Evolutionary conservation across 225 moss, liverwort and hornwort genomes (phyloP).

Genomic region (Straminergon stramineum): DNA sequence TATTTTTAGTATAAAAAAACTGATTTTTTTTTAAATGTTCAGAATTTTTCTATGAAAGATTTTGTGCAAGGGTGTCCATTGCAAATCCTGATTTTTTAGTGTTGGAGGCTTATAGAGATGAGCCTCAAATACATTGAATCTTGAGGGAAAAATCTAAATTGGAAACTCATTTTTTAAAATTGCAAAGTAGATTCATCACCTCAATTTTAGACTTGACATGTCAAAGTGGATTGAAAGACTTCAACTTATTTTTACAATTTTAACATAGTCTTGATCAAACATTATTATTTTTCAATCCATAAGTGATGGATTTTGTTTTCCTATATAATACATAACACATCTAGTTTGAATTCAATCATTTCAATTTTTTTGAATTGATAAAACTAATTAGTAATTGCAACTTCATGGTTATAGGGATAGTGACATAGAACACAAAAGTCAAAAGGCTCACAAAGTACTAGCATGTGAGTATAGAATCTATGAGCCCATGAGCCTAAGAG

Average conservation of each 20-base stretch:
- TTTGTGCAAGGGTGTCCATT: background rate
- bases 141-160: background rate
- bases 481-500: too few relatives aligned
- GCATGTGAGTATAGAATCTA: too few relatives aligned
- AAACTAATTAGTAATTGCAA: background rate
- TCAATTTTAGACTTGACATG: background rate
- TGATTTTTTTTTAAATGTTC: background rate
- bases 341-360: rapidly evolving
- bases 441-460: too few relatives aligned
- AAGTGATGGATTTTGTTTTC: background rate
- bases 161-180: too few relatives aligned
- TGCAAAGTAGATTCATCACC: background rate
- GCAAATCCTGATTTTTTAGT: background rate
- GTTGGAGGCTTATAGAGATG: rapidly evolving
- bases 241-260: background rate
- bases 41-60: background rate
- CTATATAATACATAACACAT: rapidly evolving
- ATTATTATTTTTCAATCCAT: background rate
- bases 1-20: background rate
- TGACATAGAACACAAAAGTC: too few relatives aligned
- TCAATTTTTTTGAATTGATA: background rate
- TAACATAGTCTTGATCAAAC: rapidly evolving
- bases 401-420: background rate
- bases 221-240: background rate
- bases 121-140: background rate